These are phyloP conservation scores for Ascocoryne sarcoides DNA, from an alignment of 2,329 filamentous ascomycete species.

Conservation along the genomic window DNA sequence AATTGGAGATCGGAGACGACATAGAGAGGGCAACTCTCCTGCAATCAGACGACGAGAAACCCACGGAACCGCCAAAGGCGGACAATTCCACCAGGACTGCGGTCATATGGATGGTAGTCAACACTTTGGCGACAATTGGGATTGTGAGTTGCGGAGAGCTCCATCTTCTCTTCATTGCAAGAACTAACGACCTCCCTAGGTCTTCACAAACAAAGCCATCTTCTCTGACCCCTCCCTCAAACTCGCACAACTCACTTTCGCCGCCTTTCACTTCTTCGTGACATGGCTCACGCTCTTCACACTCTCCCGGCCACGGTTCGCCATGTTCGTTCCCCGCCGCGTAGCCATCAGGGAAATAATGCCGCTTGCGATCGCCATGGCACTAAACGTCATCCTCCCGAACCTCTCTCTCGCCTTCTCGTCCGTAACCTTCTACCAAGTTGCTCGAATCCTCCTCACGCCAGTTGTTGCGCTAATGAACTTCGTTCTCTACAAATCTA, in stretches of 20 bases:
- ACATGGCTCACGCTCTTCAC: conserved; percentile 55
- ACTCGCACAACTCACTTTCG: conserved; percentile 56
- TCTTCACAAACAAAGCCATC: conserved; percentile 64
- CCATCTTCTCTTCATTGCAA: no score
- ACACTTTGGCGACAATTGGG: conserved; percentile 53
- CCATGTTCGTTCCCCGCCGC: conserved; percentile 49
- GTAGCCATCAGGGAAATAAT: conserved; percentile 48
- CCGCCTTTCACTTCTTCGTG: conserved; percentile 59
- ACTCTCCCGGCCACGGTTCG: conserved; percentile 49
- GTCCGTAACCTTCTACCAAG: conserved; percentile 61
- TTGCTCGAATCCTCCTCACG: conserved; percentile 58
- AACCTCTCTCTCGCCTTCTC: conserved; percentile 61
- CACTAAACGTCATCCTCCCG: conserved; percentile 59
- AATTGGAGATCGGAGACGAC: conserved; percentile 33
- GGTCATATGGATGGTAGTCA: conserved; percentile 49
- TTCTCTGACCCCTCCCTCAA: conserved; percentile 55
- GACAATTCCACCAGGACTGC: conserved; percentile 31
- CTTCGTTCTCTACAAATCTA: conserved; percentile 48
- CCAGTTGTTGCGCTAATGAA: conserved; percentile 59
- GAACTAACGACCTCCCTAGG: no score
- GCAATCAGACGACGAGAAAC: conserved; percentile 25
- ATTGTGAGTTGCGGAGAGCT: conserved; percentile 52
- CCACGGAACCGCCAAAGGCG: conserved; percentile 18
- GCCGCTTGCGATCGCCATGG: conserved; percentile 59
- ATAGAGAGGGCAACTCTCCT: conserved; percentile 36